phyloP scores from a whole-genome alignment of 1,284 basidiomycete genomes.

The Papiliotrema laurentii region DNA sequence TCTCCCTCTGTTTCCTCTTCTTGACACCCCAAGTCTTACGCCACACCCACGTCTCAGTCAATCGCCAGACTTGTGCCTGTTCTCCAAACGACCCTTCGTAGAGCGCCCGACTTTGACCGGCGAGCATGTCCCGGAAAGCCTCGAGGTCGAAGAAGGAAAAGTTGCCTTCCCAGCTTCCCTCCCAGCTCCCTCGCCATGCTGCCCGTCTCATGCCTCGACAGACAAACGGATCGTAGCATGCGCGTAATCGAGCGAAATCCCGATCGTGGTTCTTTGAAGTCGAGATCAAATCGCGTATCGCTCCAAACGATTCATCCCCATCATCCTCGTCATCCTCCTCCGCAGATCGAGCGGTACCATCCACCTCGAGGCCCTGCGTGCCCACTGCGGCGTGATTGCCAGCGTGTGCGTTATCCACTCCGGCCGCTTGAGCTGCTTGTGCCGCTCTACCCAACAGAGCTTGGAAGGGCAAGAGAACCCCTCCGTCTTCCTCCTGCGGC shows the following conservation, averaged over 20 bases:
- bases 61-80: constrained; percentile 56
- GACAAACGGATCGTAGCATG: constrained; percentile 46
- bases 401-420: not conserved
- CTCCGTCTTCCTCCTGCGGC: constrained; percentile 8
- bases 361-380: not conserved
- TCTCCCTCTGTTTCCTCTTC: constrained; percentile 1
- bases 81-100: constrained; percentile 54
- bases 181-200: constrained; percentile 47
- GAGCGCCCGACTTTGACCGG: constrained; percentile 42
- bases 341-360: not conserved
- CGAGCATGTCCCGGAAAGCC: constrained; percentile 50
- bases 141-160: constrained; percentile 57
- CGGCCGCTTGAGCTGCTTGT: no score
- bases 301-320: constrained; percentile 4
- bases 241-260: constrained; percentile 41
- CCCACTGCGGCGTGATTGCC: not conserved
- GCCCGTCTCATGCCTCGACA: constrained; percentile 46
- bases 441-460: not conserved
- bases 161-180: constrained; percentile 55
- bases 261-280: constrained; percentile 20
- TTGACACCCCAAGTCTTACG: constrained; percentile 11
- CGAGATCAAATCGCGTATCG: constrained; percentile 8
- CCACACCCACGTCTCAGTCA: constrained; percentile 51
- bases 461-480: constrained; percentile 1
- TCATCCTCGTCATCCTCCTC: constrained; percentile 10